Evolutionary conservation across 208 protist genomes (phyloP), one percentile per base, ranked within the genome.

Genomic region (Trypanosoma avium): DNA sequence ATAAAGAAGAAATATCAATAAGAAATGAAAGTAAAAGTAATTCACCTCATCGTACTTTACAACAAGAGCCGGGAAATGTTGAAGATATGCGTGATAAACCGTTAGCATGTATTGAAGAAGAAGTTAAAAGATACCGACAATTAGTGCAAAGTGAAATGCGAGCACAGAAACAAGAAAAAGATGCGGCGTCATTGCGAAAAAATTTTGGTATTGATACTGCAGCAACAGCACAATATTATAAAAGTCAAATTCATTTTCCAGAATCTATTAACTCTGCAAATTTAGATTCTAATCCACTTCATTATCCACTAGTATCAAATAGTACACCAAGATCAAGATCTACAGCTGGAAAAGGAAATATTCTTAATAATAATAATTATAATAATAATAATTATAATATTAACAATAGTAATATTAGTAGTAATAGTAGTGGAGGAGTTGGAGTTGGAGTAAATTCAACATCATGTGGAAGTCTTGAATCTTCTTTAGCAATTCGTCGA

Each of bases 71-170:
- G 17, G 47, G 42, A 19, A 89, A 90, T 69, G 81, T 94, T 29
- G 60, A 63, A 7, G 88, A 94, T 58, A 86, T 94, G 84, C 79
- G 77, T 12, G 54, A 77, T 32, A 72, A 71, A 43, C 53, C 79
- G 2, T 43, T 83, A 22, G 73, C 68, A 19, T 73, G 61, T 27
- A 74, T 94, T 33, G 76, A 75, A 12, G 58, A 59, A 52, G 82
- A 84, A 29, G 84, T 92, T 17, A 42, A 46, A 42, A 49, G 62
- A 5, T 67, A 82, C 52, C 78, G 79, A 4, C 70, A 57, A 24
- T 35, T 86, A 26, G 70, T 90, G 40, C 80, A 90, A 61, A 55
- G 19, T 35, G 61, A 76, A n/a, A 61, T 77, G 54, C 67, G 77
- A 32, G 53, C 27, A 46, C 62, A 67, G 38, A 70, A 84, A 56